phyloP scores from a whole-genome alignment of 176 grass and related monocot genomes.

The Bolboschoenus planiculmis region DNA sequence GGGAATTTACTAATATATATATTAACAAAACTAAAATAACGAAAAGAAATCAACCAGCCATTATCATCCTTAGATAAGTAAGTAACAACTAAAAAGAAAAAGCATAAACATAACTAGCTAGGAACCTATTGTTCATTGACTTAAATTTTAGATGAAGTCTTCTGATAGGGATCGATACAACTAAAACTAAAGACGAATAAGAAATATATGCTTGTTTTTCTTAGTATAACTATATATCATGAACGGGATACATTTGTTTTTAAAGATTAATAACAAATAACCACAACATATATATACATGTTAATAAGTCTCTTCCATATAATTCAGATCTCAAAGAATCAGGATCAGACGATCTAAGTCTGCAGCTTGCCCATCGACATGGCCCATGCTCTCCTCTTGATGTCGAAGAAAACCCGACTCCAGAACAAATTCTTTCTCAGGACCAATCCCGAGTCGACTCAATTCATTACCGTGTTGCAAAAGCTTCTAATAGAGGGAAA shows the following conservation, averaged over 20 bases:
- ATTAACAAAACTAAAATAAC: neutral
- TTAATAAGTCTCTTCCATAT: neutral
- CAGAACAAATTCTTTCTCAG: constrained; percentile 43
- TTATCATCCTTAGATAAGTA: neutral
- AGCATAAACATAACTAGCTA: neutral
- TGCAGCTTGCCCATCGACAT: constrained; percentile 48
- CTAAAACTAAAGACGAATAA: neutral
- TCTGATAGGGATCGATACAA: neutral
- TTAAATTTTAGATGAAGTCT: neutral
- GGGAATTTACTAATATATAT: no score
- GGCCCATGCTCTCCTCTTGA: constrained; percentile 59
- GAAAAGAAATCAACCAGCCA: neutral
- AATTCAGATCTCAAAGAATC: constrained; percentile 27
- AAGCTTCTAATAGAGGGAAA: neutral
- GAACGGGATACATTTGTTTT: neutral
- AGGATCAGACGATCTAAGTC: neutral
- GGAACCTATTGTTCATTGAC: neutral
- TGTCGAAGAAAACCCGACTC: constrained; percentile 8
- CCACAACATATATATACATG: neutral
- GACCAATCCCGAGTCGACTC: constrained; percentile 58
- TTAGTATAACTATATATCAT: neutral
- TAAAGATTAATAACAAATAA: neutral
- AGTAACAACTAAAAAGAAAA: neutral
- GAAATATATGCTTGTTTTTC: neutral
- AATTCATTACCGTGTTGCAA: constrained; percentile 35